Evolutionary conservation across 345 rosid genomes (phyloP).

Genomic region (Eucalyptus leucophloia): DNA sequence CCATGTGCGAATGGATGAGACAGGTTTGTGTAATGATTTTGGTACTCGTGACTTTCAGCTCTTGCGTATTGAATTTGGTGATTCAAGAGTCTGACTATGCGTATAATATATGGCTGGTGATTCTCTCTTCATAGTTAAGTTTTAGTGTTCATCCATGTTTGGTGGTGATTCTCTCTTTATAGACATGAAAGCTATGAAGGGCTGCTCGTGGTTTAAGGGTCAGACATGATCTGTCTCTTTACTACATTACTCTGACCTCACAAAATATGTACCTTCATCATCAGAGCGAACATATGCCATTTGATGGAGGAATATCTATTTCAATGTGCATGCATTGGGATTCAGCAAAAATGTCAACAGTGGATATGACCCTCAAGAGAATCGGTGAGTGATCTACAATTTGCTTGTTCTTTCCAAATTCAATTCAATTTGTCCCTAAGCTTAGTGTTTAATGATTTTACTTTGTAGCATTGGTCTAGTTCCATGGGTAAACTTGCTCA

Average conservation of each 20-base stretch:
- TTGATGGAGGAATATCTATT: not conserved
- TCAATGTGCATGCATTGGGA: not conserved
- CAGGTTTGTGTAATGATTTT: constrained; percentile 14
- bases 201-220: not conserved
- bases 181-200: not conserved
- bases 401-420: not conserved
- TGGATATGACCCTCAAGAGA: not conserved
- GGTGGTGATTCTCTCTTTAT: not conserved
- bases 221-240: not conserved
- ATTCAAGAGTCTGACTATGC: not conserved
- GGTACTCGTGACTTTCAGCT: constrained; percentile 19
- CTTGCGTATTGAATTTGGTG: constrained; percentile 65
- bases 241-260: not conserved
- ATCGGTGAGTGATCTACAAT: not conserved
- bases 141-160: not conserved
- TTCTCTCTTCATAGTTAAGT: not conserved
- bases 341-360: not conserved
- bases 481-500: not conserved
- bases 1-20: constrained; percentile 44
- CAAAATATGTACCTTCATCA: not conserved
- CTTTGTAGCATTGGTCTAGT: not conserved
- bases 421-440: not conserved
- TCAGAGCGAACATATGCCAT: not conserved
- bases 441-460: not conserved
- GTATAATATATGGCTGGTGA: not conserved